phyloP scores from a whole-genome alignment of 768 basidiomycete genomes.

The Leccinum variicolor region DNA sequence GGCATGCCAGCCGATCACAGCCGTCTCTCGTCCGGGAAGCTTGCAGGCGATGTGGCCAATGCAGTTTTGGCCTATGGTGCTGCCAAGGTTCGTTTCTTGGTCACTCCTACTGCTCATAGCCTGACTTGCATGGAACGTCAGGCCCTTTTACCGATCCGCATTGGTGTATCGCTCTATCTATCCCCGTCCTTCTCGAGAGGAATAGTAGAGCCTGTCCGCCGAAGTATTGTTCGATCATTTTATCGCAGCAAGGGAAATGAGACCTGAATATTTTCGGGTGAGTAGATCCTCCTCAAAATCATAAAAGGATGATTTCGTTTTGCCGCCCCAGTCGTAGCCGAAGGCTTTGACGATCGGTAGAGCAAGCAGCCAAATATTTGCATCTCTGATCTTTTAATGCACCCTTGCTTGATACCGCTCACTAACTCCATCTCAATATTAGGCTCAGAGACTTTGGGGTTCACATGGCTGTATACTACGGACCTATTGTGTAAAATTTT shows the following conservation, averaged over 20 bases:
- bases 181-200: conserved; percentile 69
- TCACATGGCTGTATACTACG: conserved; percentile 4
- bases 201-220: conserved; percentile 61
- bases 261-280: conserved; percentile 17
- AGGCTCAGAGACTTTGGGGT: neutral
- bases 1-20: conserved; percentile 14
- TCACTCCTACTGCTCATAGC: neutral
- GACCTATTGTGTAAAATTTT: neutral
- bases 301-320: conserved; percentile 52
- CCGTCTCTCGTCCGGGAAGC: conserved; percentile 29
- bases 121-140: conserved; percentile 25
- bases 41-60: conserved; percentile 79
- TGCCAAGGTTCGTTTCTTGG: conserved; percentile 56
- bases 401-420: neutral
- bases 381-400: conserved; percentile 48
- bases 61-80: conserved; percentile 77
- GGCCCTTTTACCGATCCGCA: conserved; percentile 72
- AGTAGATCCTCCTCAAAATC: conserved; percentile 17
- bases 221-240: conserved; percentile 19
- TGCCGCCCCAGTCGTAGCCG: conserved; percentile 78
- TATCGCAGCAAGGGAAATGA: neutral
- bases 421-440: conserved; percentile 10
- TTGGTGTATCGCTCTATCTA: conserved; percentile 69
- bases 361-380: conserved; percentile 67
- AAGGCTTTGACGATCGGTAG: conserved; percentile 60